Conservation (phyloP, 305 asterid species). For the Rubia tinctorum region DNA sequence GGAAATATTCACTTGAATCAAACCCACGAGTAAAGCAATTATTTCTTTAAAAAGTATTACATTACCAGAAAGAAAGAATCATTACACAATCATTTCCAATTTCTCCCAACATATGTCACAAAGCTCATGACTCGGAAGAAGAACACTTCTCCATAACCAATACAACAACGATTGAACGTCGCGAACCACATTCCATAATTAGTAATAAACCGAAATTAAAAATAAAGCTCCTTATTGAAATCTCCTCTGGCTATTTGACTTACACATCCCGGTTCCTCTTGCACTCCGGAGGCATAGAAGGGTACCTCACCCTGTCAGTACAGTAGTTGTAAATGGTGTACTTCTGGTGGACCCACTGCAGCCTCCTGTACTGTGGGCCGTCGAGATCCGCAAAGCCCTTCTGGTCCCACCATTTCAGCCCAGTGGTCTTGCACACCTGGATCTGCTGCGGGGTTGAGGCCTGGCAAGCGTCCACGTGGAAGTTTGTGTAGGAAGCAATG, state of each 20-base stretch:
- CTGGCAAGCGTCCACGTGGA: conserved; percentile 39
- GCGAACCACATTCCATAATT: too few relatives aligned
- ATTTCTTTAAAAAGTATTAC: too few relatives aligned
- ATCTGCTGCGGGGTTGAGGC: conserved; percentile 28
- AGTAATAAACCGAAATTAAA: too few relatives aligned
- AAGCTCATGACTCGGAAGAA: neutral
- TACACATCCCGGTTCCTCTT: conserved; percentile 29
- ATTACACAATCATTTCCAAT: neutral
- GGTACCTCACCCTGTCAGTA: conserved; percentile 27
- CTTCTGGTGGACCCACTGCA: conserved; percentile 34
- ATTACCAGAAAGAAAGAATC: neutral
- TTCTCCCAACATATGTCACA: neutral
- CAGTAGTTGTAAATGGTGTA: conserved; percentile 39
- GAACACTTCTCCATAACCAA: neutral
- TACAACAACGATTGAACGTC: too few relatives aligned
- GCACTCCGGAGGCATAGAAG: conserved; percentile 30
- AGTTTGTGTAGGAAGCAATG: conserved; percentile 33
- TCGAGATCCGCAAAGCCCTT: conserved; percentile 34
- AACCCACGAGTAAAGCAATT: too few relatives aligned
- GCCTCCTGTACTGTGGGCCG: conserved; percentile 26
- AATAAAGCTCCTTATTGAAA: neutral
- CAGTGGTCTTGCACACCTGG: conserved; percentile 27
- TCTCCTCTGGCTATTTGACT: neutral
- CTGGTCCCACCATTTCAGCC: conserved; percentile 44
- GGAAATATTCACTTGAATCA: too few relatives aligned